phyloP scores from a whole-genome alignment of 495 filamentous ascomycete species.

The Massariosphaeria phaeospora region DNA sequence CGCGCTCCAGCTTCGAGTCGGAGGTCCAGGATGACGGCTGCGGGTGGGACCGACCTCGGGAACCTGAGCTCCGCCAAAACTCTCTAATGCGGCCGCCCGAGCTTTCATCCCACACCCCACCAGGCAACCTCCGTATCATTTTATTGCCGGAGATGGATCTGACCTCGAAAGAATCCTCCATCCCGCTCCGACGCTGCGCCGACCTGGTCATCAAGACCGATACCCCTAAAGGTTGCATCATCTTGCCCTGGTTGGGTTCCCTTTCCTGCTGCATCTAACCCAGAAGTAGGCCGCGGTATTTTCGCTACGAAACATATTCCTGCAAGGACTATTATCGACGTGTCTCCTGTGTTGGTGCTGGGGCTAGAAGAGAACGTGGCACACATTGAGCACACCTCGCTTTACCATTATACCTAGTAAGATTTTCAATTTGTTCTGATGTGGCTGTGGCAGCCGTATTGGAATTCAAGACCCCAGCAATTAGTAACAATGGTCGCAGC shows the following conservation, averaged over 20 bases:
- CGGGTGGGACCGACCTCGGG: not conserved
- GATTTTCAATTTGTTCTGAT: too few species aligned
- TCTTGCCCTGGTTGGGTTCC: not conserved
- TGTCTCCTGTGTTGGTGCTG: slow-evolving; percentile 51
- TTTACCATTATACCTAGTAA: slow-evolving; percentile 58
- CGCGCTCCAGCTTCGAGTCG: not conserved
- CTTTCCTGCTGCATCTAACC: slow-evolving; percentile 8
- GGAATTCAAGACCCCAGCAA: too few species aligned
- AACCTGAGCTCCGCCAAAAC: not conserved
- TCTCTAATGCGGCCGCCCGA: not conserved
- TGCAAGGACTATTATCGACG: slow-evolving; percentile 48
- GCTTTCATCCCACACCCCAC: not conserved
- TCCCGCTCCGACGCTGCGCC: slow-evolving; percentile 21
- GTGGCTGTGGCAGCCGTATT: too few species aligned
- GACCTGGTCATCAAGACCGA: slow-evolving; percentile 29
- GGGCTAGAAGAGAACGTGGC: slow-evolving; percentile 44
- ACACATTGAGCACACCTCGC: slow-evolving; percentile 47
- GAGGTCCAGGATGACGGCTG: not conserved
- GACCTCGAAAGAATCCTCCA: not conserved
- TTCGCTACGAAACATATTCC: slow-evolving; percentile 47
- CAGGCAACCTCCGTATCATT: not conserved
- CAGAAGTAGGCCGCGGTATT: slow-evolving; percentile 48
- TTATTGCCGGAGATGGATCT: not conserved
- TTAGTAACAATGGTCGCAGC: slow-evolving; percentile 22
- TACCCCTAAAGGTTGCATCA: slow-evolving; percentile 36